Percentiles rank a stretch among this genome's conserved stretches.
phyloP scores from a whole-genome alignment of 129 eudicot genomes.

The sunflower (Helianthus annuus) region HanXRQr2.0-SUNRISE NC_035443.2:5340345-5340844 shows the following conservation, averaged over 20 bases:
- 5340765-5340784: slow-evolving; percentile 97
- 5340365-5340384: slow-evolving; percentile 81
- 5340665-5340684: slow-evolving; percentile 71
- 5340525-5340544: slow-evolving; percentile 94
- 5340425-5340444: slow-evolving; percentile 94
- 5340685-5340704: slow-evolving; percentile 98
- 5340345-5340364: slow-evolving; percentile 92
- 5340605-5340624: slow-evolving; percentile 87
- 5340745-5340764: slow-evolving; percentile 97
- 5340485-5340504: slow-evolving; percentile 93
- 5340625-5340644: slow-evolving; percentile 83
- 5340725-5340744: slow-evolving; percentile 80
- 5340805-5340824: slow-evolving; percentile 74
- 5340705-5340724: slow-evolving; percentile 80
- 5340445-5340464: slow-evolving; percentile 93
- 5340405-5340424: slow-evolving; percentile 92
- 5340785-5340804: slow-evolving; percentile 48
- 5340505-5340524: slow-evolving; percentile 96
- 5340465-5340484: slow-evolving; percentile 92
- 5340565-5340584: slow-evolving; percentile 96
- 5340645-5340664: slow-evolving; percentile 79
- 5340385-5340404: slow-evolving; percentile 97
- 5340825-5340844: slow-evolving; percentile 68
- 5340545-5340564: slow-evolving; percentile 79
- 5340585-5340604: slow-evolving; percentile 94